Evolutionary conservation across 2,329 filamentous ascomycete genomes (phyloP).

Genomic region (Stenocarpella maydis): DNA sequence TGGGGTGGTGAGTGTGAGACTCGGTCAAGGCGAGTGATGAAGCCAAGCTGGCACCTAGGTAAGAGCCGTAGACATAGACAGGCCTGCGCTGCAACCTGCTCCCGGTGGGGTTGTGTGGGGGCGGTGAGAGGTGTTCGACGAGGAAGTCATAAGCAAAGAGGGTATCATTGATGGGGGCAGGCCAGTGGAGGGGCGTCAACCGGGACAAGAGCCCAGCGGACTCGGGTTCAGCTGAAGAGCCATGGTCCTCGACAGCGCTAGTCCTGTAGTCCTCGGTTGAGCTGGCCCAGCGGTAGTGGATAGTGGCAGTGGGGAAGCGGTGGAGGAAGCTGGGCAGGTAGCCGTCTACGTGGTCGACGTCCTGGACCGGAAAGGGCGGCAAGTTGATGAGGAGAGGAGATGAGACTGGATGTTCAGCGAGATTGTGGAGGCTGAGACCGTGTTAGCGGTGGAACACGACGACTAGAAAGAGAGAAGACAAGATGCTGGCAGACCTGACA

Average conservation of each 20-base stretch:
- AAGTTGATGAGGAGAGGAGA: conserved; percentile 63
- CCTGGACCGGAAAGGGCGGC: conserved; percentile 54
- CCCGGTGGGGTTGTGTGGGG: conserved; percentile 31
- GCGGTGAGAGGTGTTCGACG: conserved; percentile 51
- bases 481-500: conserved; percentile 52
- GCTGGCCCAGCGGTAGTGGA: conserved; percentile 67
- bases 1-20: conserved; percentile 50
- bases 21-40: conserved; percentile 66
- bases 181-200: conserved; percentile 54
- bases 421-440: conserved; percentile 57
- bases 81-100: conserved; percentile 46
- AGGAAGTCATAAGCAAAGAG: conserved; percentile 64
- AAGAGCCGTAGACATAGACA: conserved; percentile 63
- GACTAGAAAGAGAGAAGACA: background rate
- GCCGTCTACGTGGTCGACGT: conserved; percentile 37
- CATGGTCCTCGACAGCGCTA: background rate
- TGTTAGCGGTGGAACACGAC: conserved; percentile 28
- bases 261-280: background rate
- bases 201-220: background rate
- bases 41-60: conserved; percentile 66
- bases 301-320: conserved; percentile 57
- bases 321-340: conserved; percentile 52
- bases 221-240: background rate
- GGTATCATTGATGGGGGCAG: conserved; percentile 65
- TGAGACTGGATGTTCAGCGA: conserved; percentile 46